Evolutionary conservation across 129 eudicot species (phyloP).

Genomic region (Chrysanthemum lavandulifolium): DNA sequence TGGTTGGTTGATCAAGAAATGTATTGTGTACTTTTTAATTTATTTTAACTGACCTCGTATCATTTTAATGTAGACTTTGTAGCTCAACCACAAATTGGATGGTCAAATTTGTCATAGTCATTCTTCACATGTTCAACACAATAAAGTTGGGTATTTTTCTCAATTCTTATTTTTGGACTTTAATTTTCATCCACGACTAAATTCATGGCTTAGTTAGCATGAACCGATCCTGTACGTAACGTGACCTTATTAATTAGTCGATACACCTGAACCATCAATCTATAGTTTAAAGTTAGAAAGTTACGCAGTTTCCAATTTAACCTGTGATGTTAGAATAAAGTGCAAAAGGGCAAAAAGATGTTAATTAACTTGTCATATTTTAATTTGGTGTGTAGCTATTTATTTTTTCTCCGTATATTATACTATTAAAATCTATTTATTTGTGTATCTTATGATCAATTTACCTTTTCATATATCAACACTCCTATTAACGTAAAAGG

Average conservation of each 20-base stretch:
- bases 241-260: conserved; percentile 28
- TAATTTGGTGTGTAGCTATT: too few species aligned
- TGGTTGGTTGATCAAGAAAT: too few species aligned
- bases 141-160: background rate
- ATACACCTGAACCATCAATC: conserved; percentile 16
- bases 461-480: too few species aligned
- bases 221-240: conserved; percentile 4
- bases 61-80: conserved; percentile 2
- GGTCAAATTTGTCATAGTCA: conserved; percentile 16
- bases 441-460: too few species aligned
- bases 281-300: background rate
- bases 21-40: too few species aligned
- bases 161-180: conserved; percentile 8
- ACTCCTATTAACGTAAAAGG: too few species aligned
- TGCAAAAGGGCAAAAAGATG: too few species aligned
- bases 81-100: conserved; percentile 20
- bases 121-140: conserved; percentile 21
- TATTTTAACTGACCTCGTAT: too few species aligned
- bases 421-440: too few species aligned
- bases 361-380: too few species aligned
- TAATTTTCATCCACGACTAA: conserved; percentile 26
- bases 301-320: background rate
- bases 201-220: conserved; percentile 20
- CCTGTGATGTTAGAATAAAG: too few species aligned
- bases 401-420: too few species aligned